phyloP scores from a whole-genome alignment of 2,329 filamentous ascomycete species.

The Aspergillus brunneoviolaceus region DNA sequence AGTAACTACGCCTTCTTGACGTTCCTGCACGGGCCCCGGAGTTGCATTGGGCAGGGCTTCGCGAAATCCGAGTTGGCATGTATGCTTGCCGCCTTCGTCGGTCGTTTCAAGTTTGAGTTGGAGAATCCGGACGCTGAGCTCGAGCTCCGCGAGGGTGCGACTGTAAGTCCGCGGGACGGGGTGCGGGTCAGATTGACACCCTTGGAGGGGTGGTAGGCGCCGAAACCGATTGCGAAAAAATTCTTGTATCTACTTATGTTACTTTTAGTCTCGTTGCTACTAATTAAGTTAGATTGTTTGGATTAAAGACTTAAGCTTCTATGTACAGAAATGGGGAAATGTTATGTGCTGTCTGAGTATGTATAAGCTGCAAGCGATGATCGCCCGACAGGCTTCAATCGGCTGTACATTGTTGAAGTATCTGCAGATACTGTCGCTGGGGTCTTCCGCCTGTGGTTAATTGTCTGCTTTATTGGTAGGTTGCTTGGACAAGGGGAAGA shows the following conservation, averaged over 20 bases:
- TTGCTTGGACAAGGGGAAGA: too few species aligned
- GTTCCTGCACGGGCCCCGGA: conserved; percentile 81
- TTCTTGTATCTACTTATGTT: too few species aligned
- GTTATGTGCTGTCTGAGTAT: not conserved
- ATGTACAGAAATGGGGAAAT: not conserved
- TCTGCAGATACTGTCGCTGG: too few species aligned
- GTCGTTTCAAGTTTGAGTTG: conserved; percentile 66
- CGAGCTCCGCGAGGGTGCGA: conserved; percentile 68
- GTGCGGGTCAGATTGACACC: conserved; percentile 65
- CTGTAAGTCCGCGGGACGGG: conserved; percentile 69
- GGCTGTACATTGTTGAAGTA: too few species aligned
- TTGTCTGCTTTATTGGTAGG: too few species aligned
- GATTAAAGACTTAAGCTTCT: not conserved
- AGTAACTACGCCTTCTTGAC: conserved; percentile 78
- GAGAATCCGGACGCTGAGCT: conserved; percentile 63
- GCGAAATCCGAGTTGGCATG: conserved; percentile 83
- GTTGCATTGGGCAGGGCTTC: conserved; percentile 81
- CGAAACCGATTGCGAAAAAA: too few species aligned
- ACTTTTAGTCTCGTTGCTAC: not conserved
- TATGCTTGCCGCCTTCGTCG: conserved; percentile 73
- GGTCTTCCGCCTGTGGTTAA: too few species aligned
- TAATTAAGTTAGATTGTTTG: not conserved
- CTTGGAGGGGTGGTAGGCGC: conserved; percentile 30
- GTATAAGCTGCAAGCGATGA: not conserved
- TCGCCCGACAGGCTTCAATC: too few species aligned